Percentiles rank a stretch among this genome's conserved stretches.
Conservation (phyloP, 1,139 yeast species). For the Lodderomyces pseudojiufengensis region DNA sequence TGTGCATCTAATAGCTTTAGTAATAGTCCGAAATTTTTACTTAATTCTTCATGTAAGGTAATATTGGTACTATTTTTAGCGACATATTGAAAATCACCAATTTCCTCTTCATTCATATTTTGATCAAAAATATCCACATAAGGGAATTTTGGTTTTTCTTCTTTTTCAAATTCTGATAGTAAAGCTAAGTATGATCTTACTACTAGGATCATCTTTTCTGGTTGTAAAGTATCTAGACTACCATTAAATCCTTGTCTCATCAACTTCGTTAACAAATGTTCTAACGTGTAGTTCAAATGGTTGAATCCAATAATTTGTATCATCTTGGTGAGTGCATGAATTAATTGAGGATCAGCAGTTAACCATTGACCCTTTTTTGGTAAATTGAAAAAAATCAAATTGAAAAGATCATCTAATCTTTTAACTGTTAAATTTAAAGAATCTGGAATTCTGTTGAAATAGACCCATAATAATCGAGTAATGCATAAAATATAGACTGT, state of each 20-base stretch:
- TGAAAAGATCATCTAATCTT: conserved; percentile 47
- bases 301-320: conserved; percentile 75
- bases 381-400: conserved; percentile 46
- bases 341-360: conserved; percentile 55
- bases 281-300: conserved; percentile 75
- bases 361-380: conserved; percentile 72
- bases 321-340: conserved; percentile 66
- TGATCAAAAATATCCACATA: conserved; percentile 27
- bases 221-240: conserved; percentile 56
- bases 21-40: conserved; percentile 57
- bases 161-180: conserved; percentile 55
- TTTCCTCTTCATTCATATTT: conserved; percentile 5
- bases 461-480: conserved; percentile 84
- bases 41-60: conserved; percentile 70
- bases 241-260: conserved; percentile 56
- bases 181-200: conserved; percentile 69
- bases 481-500: conserved; percentile 60
- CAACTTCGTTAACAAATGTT: conserved; percentile 66
- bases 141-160: conserved; percentile 72
- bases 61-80: conserved; percentile 45
- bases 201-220: conserved; percentile 70
- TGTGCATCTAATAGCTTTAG: conserved; percentile 58
- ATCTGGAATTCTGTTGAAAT: conserved; percentile 80
- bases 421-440: conserved; percentile 83
- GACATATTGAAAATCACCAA: conserved; percentile 32